These are phyloP conservation scores for Alisma plantagoaquatica DNA, from an alignment of 106 monocot genomes.

Conservation along the genomic window DNA sequence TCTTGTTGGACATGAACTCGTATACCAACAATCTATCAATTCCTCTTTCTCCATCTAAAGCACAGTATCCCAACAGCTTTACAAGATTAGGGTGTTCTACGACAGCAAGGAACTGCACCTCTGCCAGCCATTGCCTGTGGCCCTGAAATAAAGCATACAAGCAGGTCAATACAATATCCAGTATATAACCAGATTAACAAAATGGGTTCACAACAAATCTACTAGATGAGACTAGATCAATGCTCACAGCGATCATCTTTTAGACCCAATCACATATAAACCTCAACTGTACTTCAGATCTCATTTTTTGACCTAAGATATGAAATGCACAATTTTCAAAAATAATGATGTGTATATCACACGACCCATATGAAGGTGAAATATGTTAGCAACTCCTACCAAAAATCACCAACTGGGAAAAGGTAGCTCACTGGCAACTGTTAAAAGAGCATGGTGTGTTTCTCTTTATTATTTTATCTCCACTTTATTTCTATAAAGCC, in stretches of 20 bases:
- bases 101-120: slow-evolving; percentile 75
- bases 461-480: no score
- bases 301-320: background rate
- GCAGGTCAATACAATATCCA: background rate
- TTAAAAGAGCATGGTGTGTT: no score
- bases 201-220: background rate
- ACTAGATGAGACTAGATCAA: background rate
- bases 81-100: slow-evolving; percentile 83
- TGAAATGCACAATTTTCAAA: no score
- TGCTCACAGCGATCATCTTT: no score
- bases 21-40: slow-evolving; percentile 58
- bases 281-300: background rate
- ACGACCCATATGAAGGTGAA: no score
- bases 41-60: slow-evolving; percentile 53
- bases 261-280: no score
- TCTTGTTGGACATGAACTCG: slow-evolving; percentile 72
- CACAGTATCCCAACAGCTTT: slow-evolving; percentile 80
- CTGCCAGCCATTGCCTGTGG: slow-evolving; percentile 77
- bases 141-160: slow-evolving; percentile 28
- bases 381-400: no score
- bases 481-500: no score
- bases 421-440: no score
- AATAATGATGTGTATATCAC: no score
- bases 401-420: no score
- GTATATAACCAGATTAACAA: background rate